These are phyloP conservation scores for Leccinum aurantiacum DNA, from an alignment of 768 basidiomycete genomes.

Conservation along the genomic window DNA sequence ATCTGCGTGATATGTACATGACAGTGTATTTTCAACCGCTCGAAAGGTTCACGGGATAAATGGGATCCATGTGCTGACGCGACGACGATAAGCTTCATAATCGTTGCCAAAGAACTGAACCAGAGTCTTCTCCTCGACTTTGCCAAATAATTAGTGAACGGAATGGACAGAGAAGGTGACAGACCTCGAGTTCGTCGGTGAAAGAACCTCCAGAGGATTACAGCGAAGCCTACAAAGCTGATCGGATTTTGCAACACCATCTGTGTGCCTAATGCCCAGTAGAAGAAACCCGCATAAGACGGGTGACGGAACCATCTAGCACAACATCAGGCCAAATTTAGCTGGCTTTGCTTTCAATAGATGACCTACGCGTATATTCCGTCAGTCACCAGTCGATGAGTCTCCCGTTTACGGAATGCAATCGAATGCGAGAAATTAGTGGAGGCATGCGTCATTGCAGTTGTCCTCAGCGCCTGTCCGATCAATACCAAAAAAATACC, in stretches of 20 bases:
- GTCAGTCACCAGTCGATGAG: conserved; percentile 80
- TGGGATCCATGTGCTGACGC: conserved; percentile 87
- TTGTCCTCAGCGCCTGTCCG: conserved; percentile 79
- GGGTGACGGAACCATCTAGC: conserved; percentile 75
- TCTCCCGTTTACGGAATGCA: conserved; percentile 67
- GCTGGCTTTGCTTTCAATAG: neutral
- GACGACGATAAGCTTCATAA: conserved; percentile 71
- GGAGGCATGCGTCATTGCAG: conserved; percentile 96
- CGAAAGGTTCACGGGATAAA: conserved; percentile 58
- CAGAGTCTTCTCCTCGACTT: conserved; percentile 81
- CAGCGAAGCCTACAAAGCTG: conserved; percentile 61
- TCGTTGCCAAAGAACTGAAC: conserved; percentile 88
- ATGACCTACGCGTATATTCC: conserved; percentile 82
- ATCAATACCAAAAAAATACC: conserved; percentile 62
- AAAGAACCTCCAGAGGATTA: conserved; percentile 87
- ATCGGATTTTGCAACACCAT: conserved; percentile 85
- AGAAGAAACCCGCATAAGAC: conserved; percentile 96
- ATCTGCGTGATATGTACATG: conserved; percentile 1
- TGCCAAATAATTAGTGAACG: conserved; percentile 5
- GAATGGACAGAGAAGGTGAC: conserved; percentile 27
- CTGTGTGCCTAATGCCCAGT: conserved; percentile 96
- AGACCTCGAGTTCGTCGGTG: conserved; percentile 72
- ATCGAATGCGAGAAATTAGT: conserved; percentile 92
- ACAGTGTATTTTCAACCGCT: neutral
- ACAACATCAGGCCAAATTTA: neutral